Evolutionary conservation across 148 eudicot genomes (phyloP).

Genomic region (Spergularia bocconei): DNA sequence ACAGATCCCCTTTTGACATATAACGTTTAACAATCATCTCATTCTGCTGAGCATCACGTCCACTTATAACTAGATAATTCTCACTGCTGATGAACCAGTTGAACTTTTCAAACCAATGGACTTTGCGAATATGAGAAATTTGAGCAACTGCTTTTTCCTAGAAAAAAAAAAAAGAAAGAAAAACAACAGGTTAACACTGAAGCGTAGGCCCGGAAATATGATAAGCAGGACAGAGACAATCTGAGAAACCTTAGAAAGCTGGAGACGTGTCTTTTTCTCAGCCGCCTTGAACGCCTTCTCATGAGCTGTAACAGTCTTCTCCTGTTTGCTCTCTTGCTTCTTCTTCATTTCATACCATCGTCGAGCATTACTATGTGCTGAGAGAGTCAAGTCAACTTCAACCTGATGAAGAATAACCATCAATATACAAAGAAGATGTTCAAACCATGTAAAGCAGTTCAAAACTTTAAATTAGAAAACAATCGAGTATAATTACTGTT

Average conservation of each 20-base stretch:
- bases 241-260: constrained; percentile 79
- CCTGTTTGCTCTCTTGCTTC: constrained; percentile 94
- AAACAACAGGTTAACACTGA: not conserved
- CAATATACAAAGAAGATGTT: constrained; percentile 3
- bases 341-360: constrained; percentile 96
- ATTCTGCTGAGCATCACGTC: constrained; percentile 99
- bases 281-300: constrained; percentile 99
- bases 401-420: constrained; percentile 44
- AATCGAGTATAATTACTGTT: not conserved
- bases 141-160: constrained; percentile 97
- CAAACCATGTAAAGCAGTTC: not conserved
- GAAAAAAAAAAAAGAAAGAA: constrained; percentile 30
- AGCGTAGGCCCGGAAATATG: not conserved
- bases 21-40: constrained; percentile 99
- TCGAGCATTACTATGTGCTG: constrained; percentile 98
- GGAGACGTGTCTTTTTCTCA: constrained; percentile 87
- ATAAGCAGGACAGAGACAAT: not conserved
- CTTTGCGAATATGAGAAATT: constrained; percentile 96
- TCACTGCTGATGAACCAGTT: constrained; percentile 98
- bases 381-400: constrained; percentile 90
- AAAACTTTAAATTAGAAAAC: not conserved
- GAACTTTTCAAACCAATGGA: constrained; percentile 99
- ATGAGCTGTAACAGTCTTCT: constrained; percentile 90
- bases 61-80: constrained; percentile 91
- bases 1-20: constrained; percentile 97